phyloP scores from a whole-genome alignment of 148 eudicot species.

The Cornus controversa region DNA sequence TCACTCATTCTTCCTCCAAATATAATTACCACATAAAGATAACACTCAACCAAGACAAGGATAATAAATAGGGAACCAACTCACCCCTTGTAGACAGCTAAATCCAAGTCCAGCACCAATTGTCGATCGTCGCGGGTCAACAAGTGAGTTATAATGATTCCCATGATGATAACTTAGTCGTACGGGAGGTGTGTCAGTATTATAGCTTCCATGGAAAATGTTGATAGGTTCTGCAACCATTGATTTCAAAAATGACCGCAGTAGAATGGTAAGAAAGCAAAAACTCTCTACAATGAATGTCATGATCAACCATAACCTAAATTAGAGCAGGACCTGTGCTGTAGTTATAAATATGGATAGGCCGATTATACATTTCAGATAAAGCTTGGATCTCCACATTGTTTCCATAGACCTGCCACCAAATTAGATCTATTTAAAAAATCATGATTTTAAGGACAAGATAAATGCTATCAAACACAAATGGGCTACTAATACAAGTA shows the following conservation, averaged over 20 bases:
- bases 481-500: too few species aligned
- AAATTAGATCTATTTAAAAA: background rate
- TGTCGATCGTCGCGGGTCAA: conserved; percentile 85
- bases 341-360: conserved; percentile 98
- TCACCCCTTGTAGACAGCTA: conserved; percentile 86
- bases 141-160: conserved; percentile 97
- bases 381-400: conserved; percentile 92
- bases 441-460: too few species aligned
- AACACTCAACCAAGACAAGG: background rate
- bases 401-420: conserved; percentile 89
- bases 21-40: too few species aligned
- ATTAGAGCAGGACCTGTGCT: conserved; percentile 59
- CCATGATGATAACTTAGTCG: conserved; percentile 92
- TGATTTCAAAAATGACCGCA: background rate
- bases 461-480: too few species aligned
- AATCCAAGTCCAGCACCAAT: conserved; percentile 98
- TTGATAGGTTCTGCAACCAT: conserved; percentile 78
- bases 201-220: conserved; percentile 90
- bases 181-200: conserved; percentile 87
- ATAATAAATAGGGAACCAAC: conserved; percentile 7
- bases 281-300: background rate
- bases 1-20: too few species aligned
- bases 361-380: conserved; percentile 96
- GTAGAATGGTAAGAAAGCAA: conserved; percentile 4
- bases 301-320: background rate